Base-by-base conservation (phyloP, 768 basidiomycete genomes). In the Amanita thiersii region DNA sequence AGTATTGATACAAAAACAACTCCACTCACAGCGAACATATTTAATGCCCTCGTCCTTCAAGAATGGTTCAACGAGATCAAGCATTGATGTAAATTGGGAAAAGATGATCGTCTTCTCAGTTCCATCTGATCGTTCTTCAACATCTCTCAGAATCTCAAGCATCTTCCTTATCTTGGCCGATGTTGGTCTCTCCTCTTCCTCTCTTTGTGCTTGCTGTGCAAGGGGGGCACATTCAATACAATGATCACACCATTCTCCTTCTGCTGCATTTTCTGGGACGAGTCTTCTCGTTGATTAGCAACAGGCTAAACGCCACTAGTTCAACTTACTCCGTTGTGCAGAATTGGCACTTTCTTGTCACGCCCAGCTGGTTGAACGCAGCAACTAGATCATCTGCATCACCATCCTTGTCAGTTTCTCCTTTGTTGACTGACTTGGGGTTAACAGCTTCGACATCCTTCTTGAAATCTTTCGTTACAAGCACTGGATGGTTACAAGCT, bases 71-170 rank as follows among this genome's bases (percentile, higher is more conserved):
- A 96, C 70, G 43, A 97, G 56, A 57, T 93, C 79, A 47, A 99
- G 65, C 85, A 88, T 79, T 39, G 73, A 70, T 1, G 94, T 97
- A 48, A 89, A 89, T 55, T 96, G 93, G 0, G 89, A 92, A 56
- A 97, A 98, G 15, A 99, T 80, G 48, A 98, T 98, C 0, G 92
- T 94, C 72, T 97, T 99, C 56, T 96, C 90, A 46, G 65, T 60
- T 11, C 69, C 57, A 10, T 73, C 61, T 8, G 76, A 69, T 39
- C 75, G 68, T 36, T 69, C 62, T 11, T 81, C 73, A 39, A 91
- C 78, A 12, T 78, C 70, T 8, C 63, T 51, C 30, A 99, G 64
- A 7, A 97, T 59, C 52, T 83, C 71, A 36, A 96, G 51, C 28
- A 89, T 72, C 73, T 84, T 90, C 23, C 81, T 72, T 39, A 90